Evolutionary conservation across 805 yeast genomes (phyloP).

Genomic region (Yarrowia sp.): DNA sequence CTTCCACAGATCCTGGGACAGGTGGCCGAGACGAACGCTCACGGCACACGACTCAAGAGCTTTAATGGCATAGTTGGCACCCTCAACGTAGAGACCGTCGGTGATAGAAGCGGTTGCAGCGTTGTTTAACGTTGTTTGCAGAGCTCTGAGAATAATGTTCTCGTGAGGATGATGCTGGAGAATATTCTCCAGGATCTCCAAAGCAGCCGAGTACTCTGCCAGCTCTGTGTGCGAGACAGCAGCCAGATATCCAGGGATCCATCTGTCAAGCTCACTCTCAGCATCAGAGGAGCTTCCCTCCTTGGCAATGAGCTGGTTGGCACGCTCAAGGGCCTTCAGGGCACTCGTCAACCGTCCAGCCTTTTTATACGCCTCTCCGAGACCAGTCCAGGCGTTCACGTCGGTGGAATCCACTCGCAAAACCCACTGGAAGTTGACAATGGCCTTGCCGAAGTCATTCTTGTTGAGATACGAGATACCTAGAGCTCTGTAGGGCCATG

Average conservation of each 20-base stretch:
- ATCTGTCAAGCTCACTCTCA: slow-evolving; percentile 38
- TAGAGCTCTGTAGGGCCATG: slow-evolving; percentile 86
- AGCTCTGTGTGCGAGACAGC: slow-evolving; percentile 62
- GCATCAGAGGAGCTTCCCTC: neutral
- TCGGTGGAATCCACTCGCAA: slow-evolving; percentile 66
- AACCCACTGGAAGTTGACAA: slow-evolving; percentile 85
- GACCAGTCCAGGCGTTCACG: slow-evolving; percentile 81
- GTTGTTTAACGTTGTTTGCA: slow-evolving; percentile 55
- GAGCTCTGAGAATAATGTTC: slow-evolving; percentile 47
- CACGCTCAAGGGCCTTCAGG: slow-evolving; percentile 70
- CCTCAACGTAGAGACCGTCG: slow-evolving; percentile 66
- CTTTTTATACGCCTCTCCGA: slow-evolving; percentile 91
- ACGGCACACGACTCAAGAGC: slow-evolving; percentile 47
- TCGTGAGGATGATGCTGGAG: slow-evolving; percentile 48
- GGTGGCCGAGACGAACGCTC: slow-evolving; percentile 38
- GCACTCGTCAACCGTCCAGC: slow-evolving; percentile 89
- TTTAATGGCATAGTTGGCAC: slow-evolving; percentile 47
- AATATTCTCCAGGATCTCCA: slow-evolving; percentile 46
- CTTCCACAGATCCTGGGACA: slow-evolving; percentile 62
- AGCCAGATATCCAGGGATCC: slow-evolving; percentile 64
- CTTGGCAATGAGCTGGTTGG: slow-evolving; percentile 46
- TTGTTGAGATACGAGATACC: slow-evolving; percentile 73
- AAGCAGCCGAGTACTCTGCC: slow-evolving; percentile 64
- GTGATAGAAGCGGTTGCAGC: slow-evolving; percentile 51
- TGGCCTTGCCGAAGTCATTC: slow-evolving; percentile 72